Base-by-base conservation (phyloP, 176 grass and related monocot genomes). In the Musa acuminata region DNA sequence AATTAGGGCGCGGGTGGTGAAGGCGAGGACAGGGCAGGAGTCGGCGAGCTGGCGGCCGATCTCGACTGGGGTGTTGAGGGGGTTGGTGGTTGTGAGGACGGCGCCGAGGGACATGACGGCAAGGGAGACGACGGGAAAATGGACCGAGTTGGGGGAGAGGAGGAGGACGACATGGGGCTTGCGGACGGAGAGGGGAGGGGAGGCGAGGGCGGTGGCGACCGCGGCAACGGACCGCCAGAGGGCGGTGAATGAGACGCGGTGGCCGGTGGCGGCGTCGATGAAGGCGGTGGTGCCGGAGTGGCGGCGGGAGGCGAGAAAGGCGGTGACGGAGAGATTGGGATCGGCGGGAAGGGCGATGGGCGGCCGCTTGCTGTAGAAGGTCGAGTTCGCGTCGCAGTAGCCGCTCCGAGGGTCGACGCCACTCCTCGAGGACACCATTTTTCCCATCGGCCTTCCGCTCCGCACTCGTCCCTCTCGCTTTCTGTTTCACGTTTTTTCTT, bases 51-150 rank as follows among this genome's bases (percentile, higher is more conserved):
- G 93, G 72, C 92, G 92, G 55, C 87, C 82, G 85, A 96, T 80
- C 87, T 96, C 93, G 49, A 77, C 52, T 52, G 85, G 53, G 12
- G 89, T 96, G 73, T 96, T 96, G 75, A 96, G 85, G 3, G 93
- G 89, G 79, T 96, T 96, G 52, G 89, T 76, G 49, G 93, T 96
- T 81, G 93, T 96, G 75, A 96, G 63, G 13, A 96, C 89, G 64
- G 67, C 89, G 49, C 93, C 93, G 20, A 96, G 75, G 26, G 89
- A 92, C 93, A 96, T 96, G 71, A 83, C 83, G 0, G 87, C 93
- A 96, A n/a, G n/a, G n/a, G n/a, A n/a, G n/a, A n/a, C n/a, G n/a
- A n/a, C n/a, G n/a, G n/a, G n/a, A n/a, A n/a, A 96, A 79, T 86
- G 85, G 76, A 90, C 55, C 54, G 93, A 96, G 52, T 96, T 96